Base-by-base conservation (phyloP, 176 grass and related monocot genomes). In the Cymbopogon citratus region DNA sequence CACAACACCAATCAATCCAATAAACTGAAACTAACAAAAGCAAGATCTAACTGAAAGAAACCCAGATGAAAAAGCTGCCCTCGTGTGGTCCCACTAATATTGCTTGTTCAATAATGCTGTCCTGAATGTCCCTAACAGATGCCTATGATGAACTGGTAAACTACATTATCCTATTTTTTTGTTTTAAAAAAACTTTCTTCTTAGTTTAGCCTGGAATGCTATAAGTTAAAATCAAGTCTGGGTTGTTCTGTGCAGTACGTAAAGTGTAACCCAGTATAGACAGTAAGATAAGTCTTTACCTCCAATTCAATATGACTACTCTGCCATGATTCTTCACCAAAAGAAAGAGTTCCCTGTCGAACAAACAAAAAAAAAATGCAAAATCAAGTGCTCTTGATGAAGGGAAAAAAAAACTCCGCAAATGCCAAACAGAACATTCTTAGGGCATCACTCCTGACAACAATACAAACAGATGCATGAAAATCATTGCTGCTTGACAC, bases 31-130 rank as follows among this genome's bases (percentile, higher is more conserved):
- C 54, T 74, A 74, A 44, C 75, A 79, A 82, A 88, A 79, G 71
- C 67, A 83, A 44, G 60, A 64, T 84, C n/a, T 79, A 79, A 66
- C 60, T 60, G 60, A 67, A 87, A 83, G 33, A 21, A 83, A 66
- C 26, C 59, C 73, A 45, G 66, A 79, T 56, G 74, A 79, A 75
- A 76, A 77, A 59, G 69, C 35, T 66, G 43, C 9, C 66, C 43
- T 28, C 45, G 26, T 39, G 46, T 67, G 75, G 39, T 83, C 75
- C 71, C 75, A 68, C 75, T 68, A 73, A 66, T 79, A 51, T 60
- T 19, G 60, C 68, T 87, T 79, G 34, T 29, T 79, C 75, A 71
- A 78, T 31, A 36, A 59, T 79, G 36, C 9, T 83, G 59, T 36
- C 80, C 59, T 74, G 14, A 77, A 15, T 77, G 64, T 82, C 79